These are phyloP conservation scores for Fusarium robinianum DNA, from an alignment of 2,329 filamentous ascomycete genomes.

Conservation along the genomic window DNA sequence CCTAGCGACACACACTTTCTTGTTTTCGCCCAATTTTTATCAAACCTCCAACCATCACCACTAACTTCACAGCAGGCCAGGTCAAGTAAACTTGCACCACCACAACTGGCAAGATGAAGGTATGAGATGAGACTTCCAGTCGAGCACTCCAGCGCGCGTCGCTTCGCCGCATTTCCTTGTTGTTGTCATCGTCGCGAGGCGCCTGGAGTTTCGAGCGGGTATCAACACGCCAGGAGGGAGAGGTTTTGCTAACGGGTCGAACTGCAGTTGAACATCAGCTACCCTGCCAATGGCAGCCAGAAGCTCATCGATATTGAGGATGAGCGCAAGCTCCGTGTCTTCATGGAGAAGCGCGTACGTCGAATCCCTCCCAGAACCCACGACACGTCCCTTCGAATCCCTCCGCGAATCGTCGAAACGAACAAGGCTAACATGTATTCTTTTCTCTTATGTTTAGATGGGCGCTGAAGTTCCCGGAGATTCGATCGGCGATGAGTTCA, in stretches of 20 bases:
- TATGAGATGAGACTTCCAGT: slow-evolving; percentile 37
- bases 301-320: slow-evolving; percentile 99
- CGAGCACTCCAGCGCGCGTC: background rate
- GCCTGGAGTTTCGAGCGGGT: too few species aligned
- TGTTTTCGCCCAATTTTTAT: slow-evolving; percentile 45
- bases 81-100: slow-evolving; percentile 50
- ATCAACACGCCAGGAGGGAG: too few species aligned
- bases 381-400: slow-evolving; percentile 20
- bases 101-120: slow-evolving; percentile 55
- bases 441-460: slow-evolving; percentile 71
- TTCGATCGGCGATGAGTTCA: slow-evolving; percentile 98
- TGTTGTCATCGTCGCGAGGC: too few species aligned
- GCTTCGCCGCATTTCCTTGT: too few species aligned
- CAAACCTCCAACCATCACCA: slow-evolving; percentile 39
- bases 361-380: slow-evolving; percentile 19
- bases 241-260: slow-evolving; percentile 39
- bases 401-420: slow-evolving; percentile 9
- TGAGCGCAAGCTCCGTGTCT: slow-evolving; percentile 98
- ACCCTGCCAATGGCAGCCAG: slow-evolving; percentile 99
- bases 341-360: slow-evolving; percentile 96
- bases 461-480: slow-evolving; percentile 91
- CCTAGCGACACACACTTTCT: slow-evolving; percentile 51
- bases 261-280: slow-evolving; percentile 68
- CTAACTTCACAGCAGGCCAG: slow-evolving; percentile 49
- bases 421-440: slow-evolving; percentile 40